Evolutionary conservation across 1,284 basidiomycete genomes (phyloP).

Genomic region (Irpex sp.): DNA sequence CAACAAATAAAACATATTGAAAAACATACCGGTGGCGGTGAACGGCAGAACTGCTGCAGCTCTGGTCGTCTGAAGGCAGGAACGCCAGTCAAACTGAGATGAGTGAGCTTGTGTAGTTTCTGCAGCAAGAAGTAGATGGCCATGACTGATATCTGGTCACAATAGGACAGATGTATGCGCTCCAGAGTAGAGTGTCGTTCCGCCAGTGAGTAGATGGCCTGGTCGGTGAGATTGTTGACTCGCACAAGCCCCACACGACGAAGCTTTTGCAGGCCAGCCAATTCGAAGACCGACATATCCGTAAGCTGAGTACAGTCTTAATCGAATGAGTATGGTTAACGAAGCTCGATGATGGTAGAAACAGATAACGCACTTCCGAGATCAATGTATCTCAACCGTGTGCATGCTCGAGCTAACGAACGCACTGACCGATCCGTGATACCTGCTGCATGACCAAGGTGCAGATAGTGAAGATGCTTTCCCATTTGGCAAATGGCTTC

Average conservation of each 20-base stretch:
- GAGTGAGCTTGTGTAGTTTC: constrained; percentile 85
- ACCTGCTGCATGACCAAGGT: constrained; percentile 86
- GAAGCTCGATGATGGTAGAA: not conserved
- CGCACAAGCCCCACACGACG: constrained; percentile 94
- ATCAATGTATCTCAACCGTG: constrained; percentile 94
- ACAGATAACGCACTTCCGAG: constrained; percentile 76
- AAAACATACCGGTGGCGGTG: constrained; percentile 75
- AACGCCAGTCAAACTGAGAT: constrained; percentile 96
- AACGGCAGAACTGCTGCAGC: constrained; percentile 87
- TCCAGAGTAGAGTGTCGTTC: constrained; percentile 84
- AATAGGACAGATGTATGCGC: constrained; percentile 96
- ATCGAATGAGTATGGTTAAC: not conserved
- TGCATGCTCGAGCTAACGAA: constrained; percentile 83
- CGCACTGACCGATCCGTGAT: constrained; percentile 92
- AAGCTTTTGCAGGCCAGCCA: constrained; percentile 86
- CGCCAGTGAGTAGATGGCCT: constrained; percentile 86
- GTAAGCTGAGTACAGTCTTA: constrained; percentile 86
- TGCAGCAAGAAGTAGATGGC: constrained; percentile 91
- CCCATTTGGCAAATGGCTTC: constrained; percentile 87
- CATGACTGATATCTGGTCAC: constrained; percentile 91
- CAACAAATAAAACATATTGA: not conserved
- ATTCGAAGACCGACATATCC: constrained; percentile 91
- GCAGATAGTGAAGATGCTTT: constrained; percentile 91
- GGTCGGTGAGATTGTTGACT: constrained; percentile 90
- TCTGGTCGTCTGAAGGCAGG: constrained; percentile 85